phyloP scores from a whole-genome alignment of 2,329 filamentous ascomycete species.

The Cladosporium sp. region DNA sequence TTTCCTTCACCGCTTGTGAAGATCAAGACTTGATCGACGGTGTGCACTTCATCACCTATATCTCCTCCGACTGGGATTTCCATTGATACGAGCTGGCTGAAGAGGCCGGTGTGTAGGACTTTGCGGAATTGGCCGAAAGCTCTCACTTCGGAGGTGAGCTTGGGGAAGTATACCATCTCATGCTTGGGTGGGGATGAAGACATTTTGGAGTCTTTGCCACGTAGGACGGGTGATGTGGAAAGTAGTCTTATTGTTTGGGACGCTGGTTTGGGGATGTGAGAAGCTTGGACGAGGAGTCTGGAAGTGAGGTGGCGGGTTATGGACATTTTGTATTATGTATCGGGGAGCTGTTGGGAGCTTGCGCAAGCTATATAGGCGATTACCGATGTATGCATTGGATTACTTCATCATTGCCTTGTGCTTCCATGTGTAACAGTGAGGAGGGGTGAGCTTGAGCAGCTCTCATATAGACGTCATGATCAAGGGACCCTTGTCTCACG shows the following conservation, averaged over 20 bases:
- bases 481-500: background rate
- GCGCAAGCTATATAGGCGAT: background rate
- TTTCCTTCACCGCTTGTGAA: conserved; percentile 58
- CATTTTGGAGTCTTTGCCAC: conserved; percentile 33
- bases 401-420: background rate
- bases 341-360: background rate
- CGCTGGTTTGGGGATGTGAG: background rate
- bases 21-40: conserved; percentile 61
- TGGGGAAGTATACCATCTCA: conserved; percentile 59
- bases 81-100: conserved; percentile 62
- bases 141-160: conserved; percentile 52
- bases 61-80: conserved; percentile 60
- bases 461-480: conserved; percentile 6
- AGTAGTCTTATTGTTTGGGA: conserved; percentile 14
- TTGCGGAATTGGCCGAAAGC: conserved; percentile 57
- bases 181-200: conserved; percentile 32
- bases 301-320: background rate
- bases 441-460: background rate
- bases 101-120: conserved; percentile 60
- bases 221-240: conserved; percentile 20
- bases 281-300: background rate
- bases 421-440: background rate
- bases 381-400: background rate
- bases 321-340: background rate
- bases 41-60: conserved; percentile 65